Percentiles rank a stretch among this genome's conserved stretches.
Conservation (phyloP, 495 filamentous ascomycete species). For the Neurospora sp. region DNA sequence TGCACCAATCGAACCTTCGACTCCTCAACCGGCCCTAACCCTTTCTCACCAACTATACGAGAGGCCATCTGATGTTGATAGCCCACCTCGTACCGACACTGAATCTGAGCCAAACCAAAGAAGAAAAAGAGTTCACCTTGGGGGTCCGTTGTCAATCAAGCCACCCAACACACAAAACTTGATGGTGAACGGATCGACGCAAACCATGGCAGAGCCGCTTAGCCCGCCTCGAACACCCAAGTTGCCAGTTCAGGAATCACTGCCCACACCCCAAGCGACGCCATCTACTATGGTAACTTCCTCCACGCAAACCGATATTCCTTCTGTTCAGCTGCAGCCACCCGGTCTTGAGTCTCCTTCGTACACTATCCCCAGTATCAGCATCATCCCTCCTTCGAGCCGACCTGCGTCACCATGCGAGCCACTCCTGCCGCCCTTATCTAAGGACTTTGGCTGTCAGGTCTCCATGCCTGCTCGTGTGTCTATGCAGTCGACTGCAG, state of each 20-base stretch:
- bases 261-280: conserved; percentile 11
- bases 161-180: conserved; percentile 18
- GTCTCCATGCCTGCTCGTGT: conserved; percentile 31
- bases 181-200: conserved; percentile 63
- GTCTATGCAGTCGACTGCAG: conserved; percentile 52
- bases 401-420: conserved; percentile 44
- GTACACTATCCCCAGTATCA: conserved; percentile 47
- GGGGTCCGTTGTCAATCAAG: conserved; percentile 31
- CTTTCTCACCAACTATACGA: conserved; percentile 19
- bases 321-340: conserved; percentile 19
- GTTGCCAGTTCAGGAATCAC: conserved; percentile 27
- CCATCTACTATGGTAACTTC: conserved; percentile 26
- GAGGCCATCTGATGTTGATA: conserved; percentile 27
- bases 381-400: conserved; percentile 47
- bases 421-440: conserved; percentile 41
- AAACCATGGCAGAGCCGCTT: conserved; percentile 56
- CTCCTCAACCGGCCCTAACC: conserved; percentile 22
- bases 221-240: conserved; percentile 63
- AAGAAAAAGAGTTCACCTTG: conserved; percentile 49
- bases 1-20: conserved; percentile 28
- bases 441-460: conserved; percentile 48
- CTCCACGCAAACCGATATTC: conserved; percentile 65
- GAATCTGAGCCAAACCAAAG: conserved; percentile 64
- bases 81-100: conserved; percentile 32
- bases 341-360: conserved; percentile 22